Evolutionary conservation across 768 basidiomycete genomes (phyloP), one percentile per base, ranked within the genome.

Genomic region (Leccinellum luteum): DNA sequence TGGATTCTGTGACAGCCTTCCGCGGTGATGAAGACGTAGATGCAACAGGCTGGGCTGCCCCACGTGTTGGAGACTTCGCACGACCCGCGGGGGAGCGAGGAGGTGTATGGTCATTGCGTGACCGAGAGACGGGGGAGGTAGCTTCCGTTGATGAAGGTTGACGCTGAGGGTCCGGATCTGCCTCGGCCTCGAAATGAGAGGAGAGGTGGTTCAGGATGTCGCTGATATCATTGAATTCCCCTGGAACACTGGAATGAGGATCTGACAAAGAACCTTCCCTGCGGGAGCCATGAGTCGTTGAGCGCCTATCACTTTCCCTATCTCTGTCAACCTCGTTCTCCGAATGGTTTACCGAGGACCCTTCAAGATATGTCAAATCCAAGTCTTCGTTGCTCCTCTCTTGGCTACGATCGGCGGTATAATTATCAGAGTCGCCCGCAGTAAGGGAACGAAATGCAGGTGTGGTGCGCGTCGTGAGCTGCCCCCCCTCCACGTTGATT

Each of bases 361-460:
- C 58, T 79, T 80, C 59, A 75, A 78, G 66, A 51, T 85, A 85
- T 13, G 85, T 66, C 66, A 84, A 79, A 66, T 84, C 83, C 52
- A 83, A 74, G 48, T 78, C 81, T 65, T 84, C 81, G 17, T 79
- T 59, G 66, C 71, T 64, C 70, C 76, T 62, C 70, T 77, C 60
- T 69, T 49, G 68, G n/a, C 53, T 21, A 19, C 54, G 61, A 31
- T 67, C 66, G 9, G 59, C 27, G 44, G 52, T 44, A 58, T 67
- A 74, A 14, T 53, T 52, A 45, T 69, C 67, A 17, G 50, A 54
- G 43, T 72, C 71, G 48, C 76, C 81, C 35, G 84, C 83, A 17
- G 86, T 90, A 17, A 90, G 81, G 14, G 87, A 89, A 69, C 90
- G 89, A 66, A 91, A 91, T 2, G 89, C 84, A 49, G 90, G 88